Evolutionary conservation across 2,329 filamentous ascomycete genomes (phyloP).

Genomic region (Aspergillus niger): DNA sequence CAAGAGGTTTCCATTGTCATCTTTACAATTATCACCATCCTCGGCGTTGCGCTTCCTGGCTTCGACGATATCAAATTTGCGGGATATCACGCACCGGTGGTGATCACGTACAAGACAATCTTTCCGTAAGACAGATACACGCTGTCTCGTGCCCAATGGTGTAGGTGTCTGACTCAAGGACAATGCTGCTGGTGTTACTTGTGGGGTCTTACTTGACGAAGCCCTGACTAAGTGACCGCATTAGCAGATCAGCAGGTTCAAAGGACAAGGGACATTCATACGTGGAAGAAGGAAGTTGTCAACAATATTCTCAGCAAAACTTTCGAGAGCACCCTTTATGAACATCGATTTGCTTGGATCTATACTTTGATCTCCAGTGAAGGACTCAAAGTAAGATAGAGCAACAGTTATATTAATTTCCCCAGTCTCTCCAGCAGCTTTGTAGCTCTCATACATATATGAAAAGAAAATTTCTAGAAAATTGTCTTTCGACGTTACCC

Average conservation of each 20-base stretch:
- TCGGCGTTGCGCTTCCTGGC: slow-evolving; percentile 4
- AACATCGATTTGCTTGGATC: background rate
- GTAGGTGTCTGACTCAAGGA: background rate
- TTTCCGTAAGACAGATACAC: slow-evolving; percentile 15
- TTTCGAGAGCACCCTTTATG: slow-evolving; percentile 9
- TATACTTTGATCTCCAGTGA: background rate
- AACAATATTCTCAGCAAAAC: slow-evolving; percentile 26
- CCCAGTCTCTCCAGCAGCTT: background rate
- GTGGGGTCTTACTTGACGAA: slow-evolving; percentile 23
- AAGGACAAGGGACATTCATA: slow-evolving; percentile 7
- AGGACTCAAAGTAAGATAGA: background rate
- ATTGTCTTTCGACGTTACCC: background rate
- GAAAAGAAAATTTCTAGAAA: background rate
- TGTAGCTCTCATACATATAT: background rate
- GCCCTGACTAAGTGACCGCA: slow-evolving; percentile 20
- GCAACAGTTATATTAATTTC: background rate
- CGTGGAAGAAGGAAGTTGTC: slow-evolving; percentile 24
- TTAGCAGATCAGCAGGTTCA: slow-evolving; percentile 8
- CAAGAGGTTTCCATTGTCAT: slow-evolving; percentile 23
- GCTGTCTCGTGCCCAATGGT: background rate
- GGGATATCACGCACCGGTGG: slow-evolving; percentile 21
- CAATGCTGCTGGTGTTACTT: slow-evolving; percentile 18
- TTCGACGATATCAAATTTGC: slow-evolving; percentile 15
- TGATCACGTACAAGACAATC: slow-evolving; percentile 19
- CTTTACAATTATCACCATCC: slow-evolving; percentile 16